Evolutionary conservation across 2,329 filamentous ascomycete genomes (phyloP).

Genomic region (Calonectria pseudoreteaudii): DNA sequence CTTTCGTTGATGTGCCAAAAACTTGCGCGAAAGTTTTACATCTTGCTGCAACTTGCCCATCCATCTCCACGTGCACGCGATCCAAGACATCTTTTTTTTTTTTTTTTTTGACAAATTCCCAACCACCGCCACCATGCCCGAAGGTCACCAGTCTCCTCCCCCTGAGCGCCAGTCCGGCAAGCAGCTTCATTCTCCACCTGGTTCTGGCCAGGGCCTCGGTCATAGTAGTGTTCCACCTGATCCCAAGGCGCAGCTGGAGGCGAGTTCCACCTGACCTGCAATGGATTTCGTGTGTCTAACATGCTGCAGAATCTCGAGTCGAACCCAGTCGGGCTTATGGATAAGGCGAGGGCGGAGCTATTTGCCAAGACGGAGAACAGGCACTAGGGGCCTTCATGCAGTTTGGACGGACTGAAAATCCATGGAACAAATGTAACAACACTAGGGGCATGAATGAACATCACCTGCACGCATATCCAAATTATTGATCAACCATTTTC

Average conservation of each 20-base stretch:
- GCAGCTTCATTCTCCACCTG: slow-evolving; percentile 71
- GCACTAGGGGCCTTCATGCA: background rate
- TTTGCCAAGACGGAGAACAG: slow-evolving; percentile 61
- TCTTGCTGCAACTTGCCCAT: background rate
- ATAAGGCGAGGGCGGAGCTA: slow-evolving; percentile 70
- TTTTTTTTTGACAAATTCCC: background rate
- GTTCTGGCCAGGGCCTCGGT: slow-evolving; percentile 65
- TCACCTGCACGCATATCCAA: background rate
- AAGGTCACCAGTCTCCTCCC: slow-evolving; percentile 82
- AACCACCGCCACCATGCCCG: slow-evolving; percentile 68
- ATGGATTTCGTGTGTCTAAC: slow-evolving; percentile 8
- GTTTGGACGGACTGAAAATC: background rate
- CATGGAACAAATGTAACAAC: background rate
- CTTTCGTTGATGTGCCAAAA: no score
- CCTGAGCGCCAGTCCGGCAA: slow-evolving; percentile 75
- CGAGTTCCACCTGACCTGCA: slow-evolving; percentile 41
- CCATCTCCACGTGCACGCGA: background rate
- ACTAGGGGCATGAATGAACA: slow-evolving; percentile 19
- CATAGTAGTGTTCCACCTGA: slow-evolving; percentile 63
- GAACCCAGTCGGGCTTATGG: slow-evolving; percentile 75
- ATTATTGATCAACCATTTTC: slow-evolving; percentile 28
- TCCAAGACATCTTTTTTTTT: background rate
- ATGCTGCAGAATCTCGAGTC: slow-evolving; percentile 62
- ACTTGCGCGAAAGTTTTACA: background rate
- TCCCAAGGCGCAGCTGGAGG: slow-evolving; percentile 63